Evolutionary conservation across 2,329 filamentous ascomycete species (phyloP).

Genomic region (Arthrobotrys musiformis): DNA sequence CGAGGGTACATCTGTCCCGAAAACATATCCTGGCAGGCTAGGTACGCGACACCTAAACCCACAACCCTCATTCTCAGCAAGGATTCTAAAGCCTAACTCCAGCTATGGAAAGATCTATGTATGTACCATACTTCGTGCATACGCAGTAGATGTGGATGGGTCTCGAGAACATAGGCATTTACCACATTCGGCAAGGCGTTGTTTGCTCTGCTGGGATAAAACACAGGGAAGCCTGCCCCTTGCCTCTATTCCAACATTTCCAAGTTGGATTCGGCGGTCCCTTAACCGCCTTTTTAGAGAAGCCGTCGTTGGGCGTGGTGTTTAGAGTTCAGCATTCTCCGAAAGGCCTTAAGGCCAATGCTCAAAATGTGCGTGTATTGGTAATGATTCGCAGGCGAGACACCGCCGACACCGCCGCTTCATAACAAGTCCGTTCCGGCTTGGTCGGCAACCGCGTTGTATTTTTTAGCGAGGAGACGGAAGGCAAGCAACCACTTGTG

Average conservation of each 20-base stretch:
- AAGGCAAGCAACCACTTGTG: no score
- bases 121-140: conserved; percentile 18
- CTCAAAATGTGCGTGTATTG: conserved; percentile 8
- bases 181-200: conserved; percentile 9
- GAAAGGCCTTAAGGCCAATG: background rate
- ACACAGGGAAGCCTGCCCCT: conserved; percentile 3
- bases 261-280: background rate
- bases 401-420: conserved; percentile 3
- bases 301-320: background rate
- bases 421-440: background rate
- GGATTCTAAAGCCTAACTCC: background rate
- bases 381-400: background rate
- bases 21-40: background rate
- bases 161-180: conserved; percentile 7
- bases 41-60: background rate
- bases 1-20: background rate
- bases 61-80: background rate
- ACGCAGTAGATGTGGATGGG: background rate
- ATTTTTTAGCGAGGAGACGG: conserved; percentile 12
- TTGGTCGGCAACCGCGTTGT: conserved; percentile 12
- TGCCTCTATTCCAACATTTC: background rate
- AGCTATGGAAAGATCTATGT: background rate
- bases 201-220: conserved; percentile 8
- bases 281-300: background rate
- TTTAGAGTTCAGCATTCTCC: background rate